Base-by-base conservation (phyloP, 345 rosid species). In the Brassica carinata region DNA sequence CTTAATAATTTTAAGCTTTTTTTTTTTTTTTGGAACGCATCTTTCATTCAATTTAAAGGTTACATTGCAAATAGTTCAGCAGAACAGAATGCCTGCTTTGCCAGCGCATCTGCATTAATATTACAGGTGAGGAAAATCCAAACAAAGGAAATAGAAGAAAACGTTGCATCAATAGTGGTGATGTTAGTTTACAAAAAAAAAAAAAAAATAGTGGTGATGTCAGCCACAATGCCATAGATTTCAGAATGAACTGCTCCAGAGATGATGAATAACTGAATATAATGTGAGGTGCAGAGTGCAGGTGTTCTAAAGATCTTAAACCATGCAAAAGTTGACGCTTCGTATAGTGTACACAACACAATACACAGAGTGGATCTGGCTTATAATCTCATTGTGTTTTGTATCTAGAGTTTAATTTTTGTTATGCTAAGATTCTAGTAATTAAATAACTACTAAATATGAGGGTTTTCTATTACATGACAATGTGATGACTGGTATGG, bases 311-410 rank as follows among this genome's bases (percentile, higher is more conserved):
- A 64, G 43, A 43, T 31, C 68, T 31, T 64, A 30, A 14, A 30
- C n/a, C 38, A 63, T 63, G 67, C 18, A 63, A 62, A 63, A 63
- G 36, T 27, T 62, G 34, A 62, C 31, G 66, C 66, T 33, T 62
- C 64, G n/a, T 23, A 19, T 26, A 61, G 65, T 63, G 36, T 63
- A 2, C 40, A 64, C 36, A 11, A 64, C 15, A 64, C 38, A 53
- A 30, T 9, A 45, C 15, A 11, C 55, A 45, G 9, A 13, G 38
- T 5, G 15, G 19, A 15, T 53, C 18, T 30, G 19, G 19, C 67
- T 30, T 30, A 29, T 30, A 29, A 14, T 64, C 10, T 14, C 19
- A 14, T 14, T 64, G 38, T 64, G 67, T 64, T 29, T 14, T 63
- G 55, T 13, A 45, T 43, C 10, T 10, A 43, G 51, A 63, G 67